Percentiles rank a stretch among this genome's conserved stretches.
Conservation (phyloP, 257 asterid species). For the Solanum tarapatanum region DNA sequence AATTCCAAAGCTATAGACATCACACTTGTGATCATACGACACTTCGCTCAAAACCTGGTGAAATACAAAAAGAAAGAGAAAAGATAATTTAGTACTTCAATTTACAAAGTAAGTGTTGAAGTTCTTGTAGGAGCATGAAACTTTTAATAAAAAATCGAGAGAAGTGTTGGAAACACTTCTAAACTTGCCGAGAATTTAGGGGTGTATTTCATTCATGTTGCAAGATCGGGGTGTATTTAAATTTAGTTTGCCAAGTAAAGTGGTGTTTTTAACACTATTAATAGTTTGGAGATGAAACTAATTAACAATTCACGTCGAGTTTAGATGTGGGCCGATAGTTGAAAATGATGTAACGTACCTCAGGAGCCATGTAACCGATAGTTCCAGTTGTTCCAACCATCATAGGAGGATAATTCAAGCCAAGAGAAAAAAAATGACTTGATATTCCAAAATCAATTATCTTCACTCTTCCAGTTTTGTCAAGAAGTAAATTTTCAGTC, state of each 20-base stretch:
- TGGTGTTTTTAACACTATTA: background rate
- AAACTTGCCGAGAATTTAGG: background rate
- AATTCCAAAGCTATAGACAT: constrained; percentile 20
- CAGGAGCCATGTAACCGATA: constrained; percentile 16
- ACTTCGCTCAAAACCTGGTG: background rate
- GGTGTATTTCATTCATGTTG: background rate
- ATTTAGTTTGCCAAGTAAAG: background rate
- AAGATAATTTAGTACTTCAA: background rate
- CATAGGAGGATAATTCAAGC: background rate
- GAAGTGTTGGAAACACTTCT: too few relatives aligned
- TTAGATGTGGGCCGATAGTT: background rate
- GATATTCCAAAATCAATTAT: constrained; percentile 19
- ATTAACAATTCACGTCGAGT: background rate
- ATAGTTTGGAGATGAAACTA: too few relatives aligned
- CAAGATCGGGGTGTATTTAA: too few relatives aligned
- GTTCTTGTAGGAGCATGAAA: background rate
- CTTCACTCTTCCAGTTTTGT: background rate
- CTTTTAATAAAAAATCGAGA: too few relatives aligned
- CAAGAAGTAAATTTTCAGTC: constrained; percentile 9
- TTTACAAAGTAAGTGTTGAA: background rate
- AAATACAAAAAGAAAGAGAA: background rate
- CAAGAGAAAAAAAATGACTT: background rate
- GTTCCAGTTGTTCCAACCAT: constrained; percentile 6
- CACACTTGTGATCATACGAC: constrained; percentile 13
- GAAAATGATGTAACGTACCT: background rate